A percentile compares a stretch with the other conserved stretches of the same genome.
These are phyloP conservation scores for Globisporangium cylindrosporum DNA, from an alignment of 352 stramenopile species.

Conservation along the genomic window DNA sequence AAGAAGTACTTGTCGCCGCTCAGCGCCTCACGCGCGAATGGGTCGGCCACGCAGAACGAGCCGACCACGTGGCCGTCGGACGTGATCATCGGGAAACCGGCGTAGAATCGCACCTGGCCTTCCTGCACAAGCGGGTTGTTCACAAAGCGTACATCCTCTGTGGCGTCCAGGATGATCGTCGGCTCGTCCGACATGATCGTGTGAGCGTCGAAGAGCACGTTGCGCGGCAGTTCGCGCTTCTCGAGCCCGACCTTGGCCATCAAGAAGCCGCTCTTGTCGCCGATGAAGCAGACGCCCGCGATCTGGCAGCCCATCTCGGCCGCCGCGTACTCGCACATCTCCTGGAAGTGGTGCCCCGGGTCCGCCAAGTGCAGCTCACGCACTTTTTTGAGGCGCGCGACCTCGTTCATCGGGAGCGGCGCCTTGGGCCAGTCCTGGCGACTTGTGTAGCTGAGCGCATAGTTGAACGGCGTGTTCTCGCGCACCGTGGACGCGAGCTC, in stretches of 20 bases:
- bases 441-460: conserved; percentile 77
- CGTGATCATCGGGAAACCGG: conserved; percentile 73
- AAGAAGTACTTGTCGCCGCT: conserved; percentile 79
- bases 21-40: conserved; percentile 70
- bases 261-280: conserved; percentile 83
- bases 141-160: conserved; percentile 72
- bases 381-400: conserved; percentile 62
- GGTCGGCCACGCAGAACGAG: conserved; percentile 75
- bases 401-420: conserved; percentile 65
- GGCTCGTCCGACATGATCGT: conserved; percentile 77
- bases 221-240: conserved; percentile 75
- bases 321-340: conserved; percentile 85
- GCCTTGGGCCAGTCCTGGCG: conserved; percentile 83
- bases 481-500: conserved; percentile 63
- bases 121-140: conserved; percentile 80
- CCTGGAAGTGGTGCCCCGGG: conserved; percentile 78
- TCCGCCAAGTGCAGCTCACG: conserved; percentile 73
- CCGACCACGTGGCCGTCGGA: conserved; percentile 63
- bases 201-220: conserved; percentile 77
- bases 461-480: conserved; percentile 77
- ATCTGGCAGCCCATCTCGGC: conserved; percentile 81
- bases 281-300: conserved; percentile 79
- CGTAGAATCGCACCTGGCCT: conserved; percentile 79
- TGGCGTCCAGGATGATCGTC: conserved; percentile 79
- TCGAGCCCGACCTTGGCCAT: conserved; percentile 78